A percentile compares a stretch with the other conserved stretches of the same genome.
These are phyloP conservation scores for Phytophthora lateralis DNA, from an alignment of 352 stramenopile genomes.

Conservation along the genomic window DNA sequence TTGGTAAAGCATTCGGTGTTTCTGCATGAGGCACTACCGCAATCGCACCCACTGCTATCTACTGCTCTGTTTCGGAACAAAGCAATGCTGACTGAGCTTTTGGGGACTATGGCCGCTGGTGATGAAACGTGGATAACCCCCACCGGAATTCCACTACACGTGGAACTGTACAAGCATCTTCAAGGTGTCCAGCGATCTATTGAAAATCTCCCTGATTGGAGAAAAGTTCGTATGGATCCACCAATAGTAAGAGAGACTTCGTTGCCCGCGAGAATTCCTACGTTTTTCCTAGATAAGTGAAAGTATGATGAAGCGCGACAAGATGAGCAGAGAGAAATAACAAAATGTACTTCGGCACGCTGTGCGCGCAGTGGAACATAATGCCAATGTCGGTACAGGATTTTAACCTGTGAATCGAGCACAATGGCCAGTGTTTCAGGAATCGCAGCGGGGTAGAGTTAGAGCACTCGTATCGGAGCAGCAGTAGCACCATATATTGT, in stretches of 20 bases:
- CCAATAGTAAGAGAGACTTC: slow-evolving; percentile 3
- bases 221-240: background rate
- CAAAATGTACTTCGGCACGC: too few species aligned
- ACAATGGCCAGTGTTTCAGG: too few species aligned
- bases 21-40: background rate
- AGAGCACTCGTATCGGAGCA: too few species aligned
- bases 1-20: slow-evolving; percentile 1
- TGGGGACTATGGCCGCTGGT: background rate
- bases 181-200: slow-evolving; percentile 6
- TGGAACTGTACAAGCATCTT: slow-evolving; percentile 15
- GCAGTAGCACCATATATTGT: too few species aligned
- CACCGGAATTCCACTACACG: slow-evolving; percentile 7
- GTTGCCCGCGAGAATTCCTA: background rate
- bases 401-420: too few species aligned
- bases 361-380: too few species aligned
- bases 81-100: background rate
- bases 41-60: slow-evolving; percentile 6
- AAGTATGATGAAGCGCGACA: background rate
- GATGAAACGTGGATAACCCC: slow-evolving; percentile 5
- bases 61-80: slow-evolving; percentile 7
- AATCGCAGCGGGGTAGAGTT: too few species aligned
- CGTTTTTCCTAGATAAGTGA: slow-evolving; percentile 16
- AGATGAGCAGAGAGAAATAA: too few species aligned
- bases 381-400: too few species aligned
- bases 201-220: slow-evolving; percentile 16